Evolutionary conservation across 805 yeast genomes (phyloP).

Genomic region (Sugiyamaella valdiviana): DNA sequence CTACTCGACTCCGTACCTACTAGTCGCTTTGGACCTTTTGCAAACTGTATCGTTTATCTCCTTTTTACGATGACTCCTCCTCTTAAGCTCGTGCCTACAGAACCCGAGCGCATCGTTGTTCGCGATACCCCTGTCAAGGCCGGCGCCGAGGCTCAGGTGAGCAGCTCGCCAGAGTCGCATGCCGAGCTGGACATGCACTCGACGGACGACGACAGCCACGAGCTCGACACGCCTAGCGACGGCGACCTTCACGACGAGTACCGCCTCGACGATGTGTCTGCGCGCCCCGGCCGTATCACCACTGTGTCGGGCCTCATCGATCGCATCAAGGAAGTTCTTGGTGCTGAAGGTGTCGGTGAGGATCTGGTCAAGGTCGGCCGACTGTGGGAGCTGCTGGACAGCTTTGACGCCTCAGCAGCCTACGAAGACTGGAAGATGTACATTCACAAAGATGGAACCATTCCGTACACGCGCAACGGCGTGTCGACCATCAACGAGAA

Average conservation of each 20-base stretch:
- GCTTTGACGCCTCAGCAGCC: slow-evolving; percentile 37
- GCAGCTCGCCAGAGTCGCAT: too few species aligned
- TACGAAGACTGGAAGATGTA: slow-evolving; percentile 52
- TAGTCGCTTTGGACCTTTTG: too few species aligned
- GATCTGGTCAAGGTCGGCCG: slow-evolving; percentile 49
- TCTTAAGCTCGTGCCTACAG: background rate
- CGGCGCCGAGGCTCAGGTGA: too few species aligned
- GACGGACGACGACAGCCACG: background rate
- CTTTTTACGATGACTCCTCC: background rate
- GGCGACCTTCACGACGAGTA: too few species aligned
- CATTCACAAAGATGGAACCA: slow-evolving; percentile 47
- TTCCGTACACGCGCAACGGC: slow-evolving; percentile 61
- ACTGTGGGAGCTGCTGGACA: slow-evolving; percentile 42
- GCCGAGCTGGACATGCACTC: background rate
- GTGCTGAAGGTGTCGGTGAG: slow-evolving; percentile 31
- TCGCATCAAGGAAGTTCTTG: slow-evolving; percentile 31
- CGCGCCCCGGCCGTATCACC: too few species aligned
- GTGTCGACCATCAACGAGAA: slow-evolving; percentile 62
- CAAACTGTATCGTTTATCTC: too few species aligned
- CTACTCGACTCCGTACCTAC: too few species aligned
- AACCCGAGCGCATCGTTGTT: background rate
- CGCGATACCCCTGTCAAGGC: background rate
- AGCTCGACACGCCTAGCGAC: background rate
- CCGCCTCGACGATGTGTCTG: too few species aligned
- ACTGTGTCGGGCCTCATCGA: slow-evolving; percentile 25